Evolutionary conservation across 2,329 filamentous ascomycete species (phyloP), one percentile per base, ranked within the genome.

Genomic region (Sordariomycetes sp.): DNA sequence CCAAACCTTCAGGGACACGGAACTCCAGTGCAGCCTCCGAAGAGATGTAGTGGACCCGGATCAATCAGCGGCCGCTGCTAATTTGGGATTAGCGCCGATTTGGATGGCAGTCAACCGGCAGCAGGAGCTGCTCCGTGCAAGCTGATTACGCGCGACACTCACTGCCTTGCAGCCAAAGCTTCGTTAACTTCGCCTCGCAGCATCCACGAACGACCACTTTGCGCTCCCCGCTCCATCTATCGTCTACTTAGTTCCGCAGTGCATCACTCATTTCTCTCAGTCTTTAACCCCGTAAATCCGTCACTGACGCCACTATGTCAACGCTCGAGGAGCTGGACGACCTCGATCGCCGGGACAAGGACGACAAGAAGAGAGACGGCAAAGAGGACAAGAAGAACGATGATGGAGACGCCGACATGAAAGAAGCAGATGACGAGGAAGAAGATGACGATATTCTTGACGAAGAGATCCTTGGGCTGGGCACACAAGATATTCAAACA

Each of bases 401-500:
- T 36, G 78, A 81, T 50, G 82, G 72, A 32, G 90, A 95, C 65
- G 81, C 81, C 33, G 86, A 94, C 38, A 95, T 95, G 88, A 79
- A 90, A 58, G 88, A 95, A 57, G 81, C 78, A 9, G 79, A 82
- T 43, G 62, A 68, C 20, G 73, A 78, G 16, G 41, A 41, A 14
- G 35, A 37, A 44, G 80, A 85, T 48, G 85, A 90, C 32, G 82
- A 93, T 46, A 73, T 88, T 35, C 73, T 98, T 44, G 90, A 96
- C 60, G 81, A 90, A 36, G 92, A 98, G 66, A 90, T 98, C 50
- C 75, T 96, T 40, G 82, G 78, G 58, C 81, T 93, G 49, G 90
- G 82, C 69, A 96, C 92, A 67, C 79, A 86, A 67, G 92, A 98
- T 66, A 93, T 98, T 52, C 72, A 86, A 51, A 94, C 87, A 50